Percentiles rank a stretch among this genome's conserved stretches.
Conservation (phyloP, 768 basidiomycete genomes). For the Cantharellus anzutake region DNA sequence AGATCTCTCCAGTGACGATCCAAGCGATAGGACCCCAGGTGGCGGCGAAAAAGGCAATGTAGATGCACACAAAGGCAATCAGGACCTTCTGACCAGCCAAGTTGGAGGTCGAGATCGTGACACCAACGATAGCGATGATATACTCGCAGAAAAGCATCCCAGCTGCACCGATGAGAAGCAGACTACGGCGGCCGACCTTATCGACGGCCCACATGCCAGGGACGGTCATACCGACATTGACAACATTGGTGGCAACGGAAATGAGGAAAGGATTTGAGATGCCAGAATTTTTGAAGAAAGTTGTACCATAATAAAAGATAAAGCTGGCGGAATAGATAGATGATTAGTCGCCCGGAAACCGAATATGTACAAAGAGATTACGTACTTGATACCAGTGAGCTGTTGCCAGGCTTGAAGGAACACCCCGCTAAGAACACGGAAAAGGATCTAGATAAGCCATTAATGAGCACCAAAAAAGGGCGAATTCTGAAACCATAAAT, state of each 20-base stretch:
- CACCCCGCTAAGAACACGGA: constrained; percentile 66
- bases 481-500: too few relatives aligned
- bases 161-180: constrained; percentile 60
- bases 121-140: constrained; percentile 52
- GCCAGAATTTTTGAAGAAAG: constrained; percentile 3
- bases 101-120: constrained; percentile 13
- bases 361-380: constrained; percentile 54
- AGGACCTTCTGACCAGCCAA: constrained; percentile 17
- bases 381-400: constrained; percentile 36
- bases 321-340: constrained; percentile 34
- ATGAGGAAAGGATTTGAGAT: constrained; percentile 8
- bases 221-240: constrained; percentile 63
- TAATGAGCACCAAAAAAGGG: too few relatives aligned
- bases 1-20: constrained; percentile 59
- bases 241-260: constrained; percentile 46
- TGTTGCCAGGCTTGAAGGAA: constrained; percentile 64
- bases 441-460: constrained; percentile 7
- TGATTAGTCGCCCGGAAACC: constrained; percentile 42
- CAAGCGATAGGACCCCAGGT: constrained; percentile 63
- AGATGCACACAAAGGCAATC: constrained; percentile 13
- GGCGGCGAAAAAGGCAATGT: constrained; percentile 19
- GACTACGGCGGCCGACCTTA: constrained; percentile 13
- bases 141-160: constrained; percentile 78
- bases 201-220: neutral
- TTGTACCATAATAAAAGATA: constrained; percentile 11